Percentiles rank a stretch among this genome's conserved stretches.
Conservation (phyloP, 768 basidiomycete genomes). For the Suillus subluteus region DNA sequence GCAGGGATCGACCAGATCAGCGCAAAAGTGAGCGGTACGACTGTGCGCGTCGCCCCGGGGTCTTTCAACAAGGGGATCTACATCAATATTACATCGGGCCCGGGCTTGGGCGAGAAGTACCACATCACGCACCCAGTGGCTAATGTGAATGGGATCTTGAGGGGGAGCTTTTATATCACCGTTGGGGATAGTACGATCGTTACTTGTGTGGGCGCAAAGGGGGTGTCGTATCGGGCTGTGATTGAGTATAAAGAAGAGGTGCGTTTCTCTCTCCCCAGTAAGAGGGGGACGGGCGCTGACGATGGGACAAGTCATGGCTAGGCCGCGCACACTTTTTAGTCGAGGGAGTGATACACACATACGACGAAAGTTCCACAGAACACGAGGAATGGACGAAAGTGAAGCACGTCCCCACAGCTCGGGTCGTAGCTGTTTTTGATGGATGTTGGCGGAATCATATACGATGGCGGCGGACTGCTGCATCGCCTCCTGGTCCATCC, state of each 20-base stretch:
- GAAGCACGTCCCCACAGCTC: conserved; percentile 85
- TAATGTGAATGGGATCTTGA: conserved; percentile 87
- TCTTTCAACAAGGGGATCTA: conserved; percentile 88
- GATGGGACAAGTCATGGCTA: conserved; percentile 71
- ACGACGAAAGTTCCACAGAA: conserved; percentile 62
- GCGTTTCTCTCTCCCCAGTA: conserved; percentile 26
- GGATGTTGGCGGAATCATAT: conserved; percentile 88
- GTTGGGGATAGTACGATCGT: conserved; percentile 79
- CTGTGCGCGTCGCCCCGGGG: conserved; percentile 82
- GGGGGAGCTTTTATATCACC: conserved; percentile 91
- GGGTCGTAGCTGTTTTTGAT: conserved; percentile 80
- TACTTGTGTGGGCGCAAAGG: conserved; percentile 74
- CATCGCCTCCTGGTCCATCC: conserved; percentile 47
- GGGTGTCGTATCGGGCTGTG: conserved; percentile 72
- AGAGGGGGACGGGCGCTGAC: neutral
- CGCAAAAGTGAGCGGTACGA: conserved; percentile 89
- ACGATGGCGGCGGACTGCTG: conserved; percentile 70
- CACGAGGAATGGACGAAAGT: conserved; percentile 80
- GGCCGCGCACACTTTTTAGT: conserved; percentile 82
- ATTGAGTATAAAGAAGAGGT: conserved; percentile 98
- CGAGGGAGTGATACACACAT: conserved; percentile 90
- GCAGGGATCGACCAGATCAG: conserved; percentile 90
- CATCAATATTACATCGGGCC: conserved; percentile 73
- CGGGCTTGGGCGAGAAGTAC: conserved; percentile 79
- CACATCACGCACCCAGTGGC: conserved; percentile 91